Percentiles rank a stretch among this genome's conserved stretches.
These are phyloP conservation scores for Apiotrichum gamsii DNA, from an alignment of 1,284 basidiomycete genomes.

Conservation along the genomic window DNA sequence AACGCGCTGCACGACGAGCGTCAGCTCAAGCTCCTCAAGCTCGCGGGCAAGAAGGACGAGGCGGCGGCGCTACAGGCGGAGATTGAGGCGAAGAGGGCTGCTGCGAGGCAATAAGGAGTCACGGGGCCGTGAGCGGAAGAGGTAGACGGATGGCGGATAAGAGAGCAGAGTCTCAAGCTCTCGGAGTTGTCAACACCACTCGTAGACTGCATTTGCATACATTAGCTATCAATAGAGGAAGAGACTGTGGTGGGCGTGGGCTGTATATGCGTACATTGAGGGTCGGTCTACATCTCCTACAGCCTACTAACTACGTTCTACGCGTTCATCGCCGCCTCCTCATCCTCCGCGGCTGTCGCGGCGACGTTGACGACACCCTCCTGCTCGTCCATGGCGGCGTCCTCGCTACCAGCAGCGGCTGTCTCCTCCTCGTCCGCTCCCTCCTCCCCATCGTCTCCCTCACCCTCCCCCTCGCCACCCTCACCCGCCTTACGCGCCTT, in stretches of 20 bases:
- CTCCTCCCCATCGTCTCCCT: conserved; percentile 5
- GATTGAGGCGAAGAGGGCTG: neutral
- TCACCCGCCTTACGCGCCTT: conserved; percentile 6
- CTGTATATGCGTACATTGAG: too few relatives aligned
- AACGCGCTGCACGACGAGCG: conserved; percentile 29
- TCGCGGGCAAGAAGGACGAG: conserved; percentile 29
- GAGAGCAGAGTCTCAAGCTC: too few relatives aligned
- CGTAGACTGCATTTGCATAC: conserved; percentile 11
- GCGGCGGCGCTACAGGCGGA: neutral
- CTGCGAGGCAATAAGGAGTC: too few relatives aligned
- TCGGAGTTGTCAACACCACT: too few relatives aligned
- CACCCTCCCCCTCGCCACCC: conserved; percentile 1
- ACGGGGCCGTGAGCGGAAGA: too few relatives aligned
- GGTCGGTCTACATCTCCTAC: too few relatives aligned
- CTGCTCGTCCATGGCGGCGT: too few relatives aligned
- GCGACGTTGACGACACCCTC: too few relatives aligned
- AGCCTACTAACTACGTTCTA: too few relatives aligned
- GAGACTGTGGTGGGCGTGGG: too few relatives aligned
- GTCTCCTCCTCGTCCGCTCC: conserved; percentile 16
- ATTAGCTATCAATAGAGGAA: neutral
- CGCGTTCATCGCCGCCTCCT: conserved; percentile 21
- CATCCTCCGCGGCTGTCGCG: conserved; percentile 8
- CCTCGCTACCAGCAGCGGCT: neutral
- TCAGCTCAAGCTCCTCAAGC: conserved; percentile 24
- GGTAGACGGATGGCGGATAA: too few relatives aligned